phyloP scores from a whole-genome alignment of 305 asterid genomes.

The Fraxinus sp. region DNA sequence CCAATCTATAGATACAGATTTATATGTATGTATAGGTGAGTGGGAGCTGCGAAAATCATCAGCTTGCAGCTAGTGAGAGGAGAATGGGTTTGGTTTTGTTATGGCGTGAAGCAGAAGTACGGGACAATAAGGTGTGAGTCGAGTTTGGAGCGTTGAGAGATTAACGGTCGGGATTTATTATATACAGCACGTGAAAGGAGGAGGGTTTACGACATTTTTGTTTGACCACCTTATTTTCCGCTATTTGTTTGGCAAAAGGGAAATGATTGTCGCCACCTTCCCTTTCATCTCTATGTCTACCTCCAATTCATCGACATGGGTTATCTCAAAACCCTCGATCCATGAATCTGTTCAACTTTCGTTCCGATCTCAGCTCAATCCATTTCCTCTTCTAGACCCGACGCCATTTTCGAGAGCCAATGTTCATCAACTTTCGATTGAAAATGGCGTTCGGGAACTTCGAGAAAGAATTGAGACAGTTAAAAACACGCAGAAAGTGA shows the following conservation, averaged over 20 bases:
- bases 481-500: constrained; percentile 62
- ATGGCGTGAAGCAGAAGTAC: constrained; percentile 7
- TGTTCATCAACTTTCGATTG: constrained; percentile 19
- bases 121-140: not conserved
- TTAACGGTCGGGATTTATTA: constrained; percentile 12
- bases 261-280: not conserved
- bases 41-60: not conserved
- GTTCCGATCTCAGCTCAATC: constrained; percentile 37
- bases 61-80: constrained; percentile 8
- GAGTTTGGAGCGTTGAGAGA: constrained; percentile 14
- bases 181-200: not conserved
- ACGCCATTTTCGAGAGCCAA: constrained; percentile 16
- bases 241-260: not conserved
- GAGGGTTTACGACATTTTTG: not conserved
- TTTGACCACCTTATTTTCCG: not conserved
- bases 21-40: not conserved
- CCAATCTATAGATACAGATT: constrained; percentile 10
- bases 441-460: constrained; percentile 50
- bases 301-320: constrained; percentile 24
- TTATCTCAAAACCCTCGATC: constrained; percentile 23
- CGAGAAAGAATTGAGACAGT: constrained; percentile 60
- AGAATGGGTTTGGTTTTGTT: not conserved
- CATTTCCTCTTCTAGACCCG: constrained; percentile 12
- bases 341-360: constrained; percentile 32
- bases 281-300: constrained; percentile 19